Base-by-base conservation (phyloP, 2,329 filamentous ascomycete species). In the Bipolaris sorokiniana region DNA sequence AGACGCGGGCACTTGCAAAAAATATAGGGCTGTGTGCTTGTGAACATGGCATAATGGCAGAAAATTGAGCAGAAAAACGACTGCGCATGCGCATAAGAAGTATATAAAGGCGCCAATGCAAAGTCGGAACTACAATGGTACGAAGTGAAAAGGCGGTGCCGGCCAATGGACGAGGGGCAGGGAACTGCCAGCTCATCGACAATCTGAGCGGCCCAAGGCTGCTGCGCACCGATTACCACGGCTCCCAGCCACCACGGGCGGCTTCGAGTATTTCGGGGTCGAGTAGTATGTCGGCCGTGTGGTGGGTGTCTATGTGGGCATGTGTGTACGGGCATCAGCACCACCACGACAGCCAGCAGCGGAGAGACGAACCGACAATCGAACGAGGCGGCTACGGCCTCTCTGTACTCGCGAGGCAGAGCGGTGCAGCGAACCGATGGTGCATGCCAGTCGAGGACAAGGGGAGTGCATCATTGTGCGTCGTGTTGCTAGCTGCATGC, bases 21-120 rank as follows among this genome's bases (percentile, higher is more conserved):
- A 64, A 63, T 56, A 63, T 66, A 59, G 65, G 62, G 70, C 67
- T 67, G 64, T 52, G 55, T 53, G 64, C 66, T 58, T 73, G 73
- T 69, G 73, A 72, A 72, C 73, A 74, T 76, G 71, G 75, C 73
- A 75, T 71, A 66, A 63, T 59, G 65, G 68, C 61, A 61, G 60
- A 65, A 59, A 66, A 74, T 65, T 66, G 68, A 63, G 65, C 66
- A 54, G 68, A 59, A 58, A 49, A 63, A 59, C 64, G 63, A 31
- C 28, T 63, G 63, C 63, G 67, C 68, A 74, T 66, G 72, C 71
- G 71, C 64, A 66, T 66, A 63, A 68, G 55, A 62, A 67, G 68
- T 74, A 76, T 73, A 75, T 73, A 75, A 67, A 54, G 60, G 63
- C 63, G 67, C 64, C 58, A 62, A 61, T 56, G 63, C 55, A 63